Conservation (phyloP, 768 basidiomycete genomes). For the Pleurotus platypus region DNA sequence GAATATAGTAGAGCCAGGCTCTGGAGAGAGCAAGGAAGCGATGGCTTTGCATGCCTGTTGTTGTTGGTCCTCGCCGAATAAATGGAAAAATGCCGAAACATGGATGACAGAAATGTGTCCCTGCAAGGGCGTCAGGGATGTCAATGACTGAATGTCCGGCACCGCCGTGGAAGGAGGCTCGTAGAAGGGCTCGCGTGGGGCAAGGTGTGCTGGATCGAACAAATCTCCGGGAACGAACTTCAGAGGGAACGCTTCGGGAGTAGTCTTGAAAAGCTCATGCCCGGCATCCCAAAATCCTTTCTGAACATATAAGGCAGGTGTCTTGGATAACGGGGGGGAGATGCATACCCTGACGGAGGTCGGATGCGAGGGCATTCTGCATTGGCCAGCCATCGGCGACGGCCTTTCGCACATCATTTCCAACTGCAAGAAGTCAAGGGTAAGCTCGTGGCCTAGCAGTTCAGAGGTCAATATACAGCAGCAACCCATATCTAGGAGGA, state of each 20-base stretch:
- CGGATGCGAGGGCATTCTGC: constrained; percentile 31
- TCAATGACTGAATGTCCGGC: constrained; percentile 27
- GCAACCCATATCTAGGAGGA: constrained; percentile 41
- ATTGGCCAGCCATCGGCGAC: constrained; percentile 37
- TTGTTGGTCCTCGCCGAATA: constrained; percentile 40
- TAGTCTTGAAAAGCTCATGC: constrained; percentile 56
- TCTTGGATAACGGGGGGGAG: background rate
- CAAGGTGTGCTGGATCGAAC: constrained; percentile 43
- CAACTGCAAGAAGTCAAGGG: constrained; percentile 24
- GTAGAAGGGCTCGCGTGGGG: constrained; percentile 22
- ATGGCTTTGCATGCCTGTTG: constrained; percentile 36
- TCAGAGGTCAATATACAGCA: constrained; percentile 27
- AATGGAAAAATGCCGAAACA: constrained; percentile 49
- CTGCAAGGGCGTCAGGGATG: constrained; percentile 39
- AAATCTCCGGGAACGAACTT: constrained; percentile 54
- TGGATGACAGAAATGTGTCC: constrained; percentile 48
- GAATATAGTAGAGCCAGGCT: constrained; percentile 43
- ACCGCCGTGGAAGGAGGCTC: constrained; percentile 16
- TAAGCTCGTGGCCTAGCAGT: background rate
- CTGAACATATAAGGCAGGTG: background rate
- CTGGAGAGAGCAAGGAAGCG: constrained; percentile 36
- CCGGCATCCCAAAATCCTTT: constrained; percentile 63
- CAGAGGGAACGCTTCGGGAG: constrained; percentile 47
- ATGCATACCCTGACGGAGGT: constrained; percentile 27
- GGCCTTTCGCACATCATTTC: constrained; percentile 34